phyloP scores from a whole-genome alignment of 805 yeast genomes.

The Candida maesae region DNA sequence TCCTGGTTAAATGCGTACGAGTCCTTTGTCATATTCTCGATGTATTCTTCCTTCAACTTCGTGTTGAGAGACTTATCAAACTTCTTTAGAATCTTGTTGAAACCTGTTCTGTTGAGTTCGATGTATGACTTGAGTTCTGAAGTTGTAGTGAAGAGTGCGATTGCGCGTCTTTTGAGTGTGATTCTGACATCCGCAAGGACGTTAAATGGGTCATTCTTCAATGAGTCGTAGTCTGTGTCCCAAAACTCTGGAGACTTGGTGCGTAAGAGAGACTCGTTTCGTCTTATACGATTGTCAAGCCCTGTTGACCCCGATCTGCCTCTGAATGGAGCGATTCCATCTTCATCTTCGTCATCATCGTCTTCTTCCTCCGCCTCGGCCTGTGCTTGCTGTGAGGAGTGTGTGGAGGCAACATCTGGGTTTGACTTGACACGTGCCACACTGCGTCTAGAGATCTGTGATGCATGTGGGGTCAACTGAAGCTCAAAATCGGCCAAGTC shows the following conservation, averaged over 20 bases:
- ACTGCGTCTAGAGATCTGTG: background rate
- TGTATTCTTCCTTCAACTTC: slow-evolving; percentile 54
- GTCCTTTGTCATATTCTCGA: slow-evolving; percentile 39
- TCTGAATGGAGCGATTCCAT: slow-evolving; percentile 16
- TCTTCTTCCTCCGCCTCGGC: slow-evolving; percentile 11
- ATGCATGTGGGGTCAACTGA: slow-evolving; percentile 12
- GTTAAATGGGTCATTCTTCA: slow-evolving; percentile 22
- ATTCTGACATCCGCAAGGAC: slow-evolving; percentile 36
- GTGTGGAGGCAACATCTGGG: slow-evolving; percentile 10
- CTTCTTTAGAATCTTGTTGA: slow-evolving; percentile 85
- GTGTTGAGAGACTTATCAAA: slow-evolving; percentile 80
- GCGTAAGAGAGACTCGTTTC: slow-evolving; percentile 16
- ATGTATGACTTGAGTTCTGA: slow-evolving; percentile 81
- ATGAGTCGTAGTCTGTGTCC: slow-evolving; percentile 23
- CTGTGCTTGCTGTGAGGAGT: background rate
- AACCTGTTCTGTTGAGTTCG: slow-evolving; percentile 84
- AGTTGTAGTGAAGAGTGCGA: slow-evolving; percentile 64
- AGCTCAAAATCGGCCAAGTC: slow-evolving; percentile 63
- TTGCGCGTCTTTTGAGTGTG: slow-evolving; percentile 62
- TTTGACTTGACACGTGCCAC: slow-evolving; percentile 17
- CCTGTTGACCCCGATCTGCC: slow-evolving; percentile 24
- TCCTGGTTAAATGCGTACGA: slow-evolving; percentile 52
- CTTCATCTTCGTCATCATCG: slow-evolving; percentile 31
- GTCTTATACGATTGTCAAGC: slow-evolving; percentile 18
- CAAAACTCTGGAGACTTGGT: slow-evolving; percentile 26